Evolutionary conservation across 805 yeast species (phyloP), one percentile per base, ranked within the genome.

Genomic region (Myxozyma udenii): DNA sequence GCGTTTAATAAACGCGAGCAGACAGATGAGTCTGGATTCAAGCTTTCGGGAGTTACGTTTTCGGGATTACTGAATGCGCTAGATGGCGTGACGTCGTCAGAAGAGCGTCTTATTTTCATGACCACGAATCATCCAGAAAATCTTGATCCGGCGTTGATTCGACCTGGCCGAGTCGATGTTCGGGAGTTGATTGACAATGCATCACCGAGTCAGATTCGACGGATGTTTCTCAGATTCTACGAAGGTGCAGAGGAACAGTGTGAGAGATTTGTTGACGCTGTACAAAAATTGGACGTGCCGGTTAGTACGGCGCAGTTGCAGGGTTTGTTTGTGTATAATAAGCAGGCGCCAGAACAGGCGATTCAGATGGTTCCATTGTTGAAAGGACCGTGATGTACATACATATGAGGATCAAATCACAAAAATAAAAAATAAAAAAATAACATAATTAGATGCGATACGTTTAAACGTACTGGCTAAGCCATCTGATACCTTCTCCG

Each of bases 401-500:
- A n/a, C n/a, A n/a, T 35, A 39, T 9, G 5, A 6, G 9, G 7
- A 21, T 22, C n/a, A 19, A 6, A 14, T 16, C 14, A 3, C 9
- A 36, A 37, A 11, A 19, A 3, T 11, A 21, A 16, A 28, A 37
- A 12, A 38, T 25, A 45, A 11, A 5, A 19, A 14, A 33, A 6
- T 4, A 14, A 11, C 9, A 7, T 19, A 18, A n/a, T 19, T 25
- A 12, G 11, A 26, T 7, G 21, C 30, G 7, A 16, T 25, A 21
- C 16, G 19, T 36, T 53, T 51, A 53, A 28, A 53, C 58, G 40
- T 50, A 51, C 49, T 93, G 95, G 57, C 96, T 88, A 67, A 93
- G 81, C 98, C 97, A 93, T 79, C 88, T 86, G 80, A 93, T 89
- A 58, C 95, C 98, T 65, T 93, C 98, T 55, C 95, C 95, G 72